Percentiles rank a stretch among this genome's conserved stretches.
phyloP scores from a whole-genome alignment of 805 yeast species.

The Wickerhamiella parazyma region DNA sequence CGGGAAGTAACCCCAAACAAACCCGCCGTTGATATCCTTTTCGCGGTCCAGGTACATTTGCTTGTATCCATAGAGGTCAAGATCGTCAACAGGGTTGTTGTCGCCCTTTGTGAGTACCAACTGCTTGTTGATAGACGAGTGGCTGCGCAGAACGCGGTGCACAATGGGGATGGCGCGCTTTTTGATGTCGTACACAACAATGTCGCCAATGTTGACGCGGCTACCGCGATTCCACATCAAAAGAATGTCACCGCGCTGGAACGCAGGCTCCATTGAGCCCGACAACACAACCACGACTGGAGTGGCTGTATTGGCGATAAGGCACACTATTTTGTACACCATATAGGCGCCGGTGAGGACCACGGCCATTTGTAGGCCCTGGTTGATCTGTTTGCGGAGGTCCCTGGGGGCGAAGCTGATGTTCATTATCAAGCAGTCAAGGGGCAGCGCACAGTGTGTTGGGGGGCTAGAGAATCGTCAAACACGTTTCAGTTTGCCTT shows the following conservation, averaged over 20 bases:
- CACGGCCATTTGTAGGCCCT: slow-evolving; percentile 57
- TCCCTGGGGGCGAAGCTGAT: slow-evolving; percentile 13
- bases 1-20: slow-evolving; percentile 83
- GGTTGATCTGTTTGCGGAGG: slow-evolving; percentile 26
- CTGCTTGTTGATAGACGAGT: slow-evolving; percentile 42
- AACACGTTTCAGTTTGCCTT: too few species aligned
- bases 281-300: slow-evolving; percentile 95
- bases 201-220: slow-evolving; percentile 66
- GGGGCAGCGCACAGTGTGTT: too few species aligned
- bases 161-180: slow-evolving; percentile 87
- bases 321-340: slow-evolving; percentile 74
- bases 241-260: slow-evolving; percentile 91
- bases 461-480: too few species aligned
- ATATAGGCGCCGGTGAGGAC: slow-evolving; percentile 81
- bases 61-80: slow-evolving; percentile 64
- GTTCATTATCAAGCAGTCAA: too few species aligned
- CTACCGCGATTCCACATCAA: slow-evolving; percentile 78
- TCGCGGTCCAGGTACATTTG: slow-evolving; percentile 66
- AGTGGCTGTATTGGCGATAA: slow-evolving; percentile 69
- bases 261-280: slow-evolving; percentile 99
- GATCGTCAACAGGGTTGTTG: slow-evolving; percentile 84
- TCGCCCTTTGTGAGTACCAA: slow-evolving; percentile 87
- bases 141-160: slow-evolving; percentile 85
- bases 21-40: slow-evolving; percentile 67
- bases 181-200: slow-evolving; percentile 79